Evolutionary conservation across 2,329 filamentous ascomycete species (phyloP), one percentile per base, ranked within the genome.

Genomic region (Magnaporthiopsis rhizophila): DNA sequence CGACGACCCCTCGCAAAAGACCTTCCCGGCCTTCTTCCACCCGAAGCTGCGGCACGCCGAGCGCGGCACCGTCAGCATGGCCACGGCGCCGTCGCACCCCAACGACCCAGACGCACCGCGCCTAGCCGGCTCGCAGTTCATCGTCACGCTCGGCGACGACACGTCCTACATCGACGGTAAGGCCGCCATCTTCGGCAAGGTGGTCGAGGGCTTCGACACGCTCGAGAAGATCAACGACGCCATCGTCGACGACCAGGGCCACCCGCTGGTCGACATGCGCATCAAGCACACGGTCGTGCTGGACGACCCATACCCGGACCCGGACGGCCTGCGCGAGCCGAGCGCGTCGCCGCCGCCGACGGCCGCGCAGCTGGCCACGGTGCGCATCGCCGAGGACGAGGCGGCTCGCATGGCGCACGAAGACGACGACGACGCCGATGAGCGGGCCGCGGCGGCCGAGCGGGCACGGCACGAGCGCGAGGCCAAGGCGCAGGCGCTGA

Each of bases 21-120:
- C 89, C 3, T 98, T 97, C 73, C 82, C 86, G 12, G 90, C 92
- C n/a, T 86, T 93, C 68, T 89, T 97, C 71, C 87, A 92, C 69
- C 89, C 89, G 7, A 96, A 94, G 74, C 79, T 96, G 70, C 97
- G 95, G 75, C 95, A 99, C 76, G 79, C 85, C 57, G 91, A 97
- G 75, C 87, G 90, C 69, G 94, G 94, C 64, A 97, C 92, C 18
- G 93, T 99, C 66, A 97, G 93, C 79, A 97, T 98, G 92, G 95
- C 94, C n/a, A 97, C 94, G 0, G 91, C 87, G 24, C 89, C 90
- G 0, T 21, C 26, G 24, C 86, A 89, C 12, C 79, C 87, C 4
- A 83, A 84, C 21, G 90, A 97, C 71, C 89, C 91, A 3, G 92
- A 97, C 70, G 86, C 88, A 65, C 38, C 38, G 38, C 87, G 92